Conservation (phyloP, 495 filamentous ascomycete genomes). For the Aspergillus heteromorphus region DNA sequence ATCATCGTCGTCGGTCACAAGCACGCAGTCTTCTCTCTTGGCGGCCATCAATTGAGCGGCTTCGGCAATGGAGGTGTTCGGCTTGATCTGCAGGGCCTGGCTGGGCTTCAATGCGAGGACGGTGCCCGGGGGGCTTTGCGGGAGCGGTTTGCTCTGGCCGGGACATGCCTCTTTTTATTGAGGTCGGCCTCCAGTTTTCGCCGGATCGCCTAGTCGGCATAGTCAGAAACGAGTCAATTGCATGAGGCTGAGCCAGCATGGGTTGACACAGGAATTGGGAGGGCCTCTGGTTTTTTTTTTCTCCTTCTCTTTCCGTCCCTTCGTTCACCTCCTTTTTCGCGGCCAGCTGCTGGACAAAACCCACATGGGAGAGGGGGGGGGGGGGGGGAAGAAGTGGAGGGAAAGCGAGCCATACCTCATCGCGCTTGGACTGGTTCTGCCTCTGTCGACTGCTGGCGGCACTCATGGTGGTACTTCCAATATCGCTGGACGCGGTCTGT, state of each 20-base stretch:
- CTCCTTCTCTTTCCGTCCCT: neutral
- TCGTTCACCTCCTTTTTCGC: neutral
- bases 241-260: neutral
- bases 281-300: neutral
- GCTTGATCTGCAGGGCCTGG: slow-evolving; percentile 96
- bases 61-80: slow-evolving; percentile 86
- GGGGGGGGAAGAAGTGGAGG: too few species aligned
- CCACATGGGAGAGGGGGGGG: neutral
- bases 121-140: slow-evolving; percentile 91
- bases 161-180: slow-evolving; percentile 87
- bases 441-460: slow-evolving; percentile 75
- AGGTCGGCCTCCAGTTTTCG: slow-evolving; percentile 95
- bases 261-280: neutral
- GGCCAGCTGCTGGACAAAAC: neutral
- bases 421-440: slow-evolving; percentile 91
- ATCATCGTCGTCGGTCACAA: slow-evolving; percentile 97
- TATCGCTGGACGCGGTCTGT: slow-evolving; percentile 55
- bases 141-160: slow-evolving; percentile 69
- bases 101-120: slow-evolving; percentile 93
- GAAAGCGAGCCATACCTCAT: slow-evolving; percentile 71
- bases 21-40: slow-evolving; percentile 97
- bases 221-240: slow-evolving; percentile 1
- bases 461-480: slow-evolving; percentile 54
- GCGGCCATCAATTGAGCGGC: slow-evolving; percentile 98
- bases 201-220: slow-evolving; percentile 71